phyloP scores from a whole-genome alignment of 176 grass and related monocot species.

The Eragrostis nindensis region DNA sequence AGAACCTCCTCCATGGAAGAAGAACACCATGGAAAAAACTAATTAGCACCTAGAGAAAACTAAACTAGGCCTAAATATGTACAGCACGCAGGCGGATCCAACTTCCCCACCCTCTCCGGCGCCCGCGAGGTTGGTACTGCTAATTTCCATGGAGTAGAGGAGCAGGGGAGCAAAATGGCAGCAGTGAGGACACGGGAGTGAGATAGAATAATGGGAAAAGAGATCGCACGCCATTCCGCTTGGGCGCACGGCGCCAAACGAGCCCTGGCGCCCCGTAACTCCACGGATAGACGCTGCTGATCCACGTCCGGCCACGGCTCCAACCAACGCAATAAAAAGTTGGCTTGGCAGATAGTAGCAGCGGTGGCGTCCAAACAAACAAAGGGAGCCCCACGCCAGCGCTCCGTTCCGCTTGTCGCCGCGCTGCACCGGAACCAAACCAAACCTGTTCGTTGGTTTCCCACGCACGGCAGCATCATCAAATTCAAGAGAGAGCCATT shows the following conservation, averaged over 20 bases:
- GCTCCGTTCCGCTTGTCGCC: not conserved
- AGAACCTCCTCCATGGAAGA: no score
- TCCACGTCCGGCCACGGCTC: not conserved
- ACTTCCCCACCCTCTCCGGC: no score
- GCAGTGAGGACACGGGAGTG: not conserved
- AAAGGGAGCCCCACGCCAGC: not conserved
- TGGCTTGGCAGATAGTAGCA: conserved; percentile 12
- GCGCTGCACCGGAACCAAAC: no score
- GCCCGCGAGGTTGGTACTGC: no score
- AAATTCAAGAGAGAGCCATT: no score
- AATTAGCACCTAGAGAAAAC: no score
- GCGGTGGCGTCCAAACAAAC: conserved; percentile 17
- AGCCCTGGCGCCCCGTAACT: not conserved
- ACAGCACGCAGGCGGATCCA: no score
- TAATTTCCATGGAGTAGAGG: no score
- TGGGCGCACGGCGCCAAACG: not conserved
- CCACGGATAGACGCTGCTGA: not conserved
- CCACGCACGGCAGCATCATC: no score
- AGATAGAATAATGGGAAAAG: not conserved
- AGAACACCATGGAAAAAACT: no score
- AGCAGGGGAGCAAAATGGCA: not conserved
- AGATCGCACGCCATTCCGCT: not conserved
- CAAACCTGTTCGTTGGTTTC: not conserved
- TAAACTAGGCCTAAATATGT: no score
- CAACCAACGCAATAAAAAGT: not conserved